Evolutionary conservation across 2,329 filamentous ascomycete genomes (phyloP).

Genomic region (Hirsutella rhossiliensis): DNA sequence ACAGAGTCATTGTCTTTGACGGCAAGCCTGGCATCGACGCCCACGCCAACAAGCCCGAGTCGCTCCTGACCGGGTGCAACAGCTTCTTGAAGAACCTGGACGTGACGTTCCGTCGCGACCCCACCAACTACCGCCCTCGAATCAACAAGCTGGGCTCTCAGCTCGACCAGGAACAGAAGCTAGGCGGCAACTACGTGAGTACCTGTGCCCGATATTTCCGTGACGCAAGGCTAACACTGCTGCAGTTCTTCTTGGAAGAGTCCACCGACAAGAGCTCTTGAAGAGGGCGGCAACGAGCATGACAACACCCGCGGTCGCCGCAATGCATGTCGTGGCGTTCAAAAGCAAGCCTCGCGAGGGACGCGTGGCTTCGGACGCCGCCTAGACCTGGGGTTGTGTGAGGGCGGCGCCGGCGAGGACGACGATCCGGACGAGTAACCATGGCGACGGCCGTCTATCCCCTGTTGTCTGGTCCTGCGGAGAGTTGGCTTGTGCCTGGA

Average conservation of each 20-base stretch:
- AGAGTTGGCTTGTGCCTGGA: constrained; percentile 7
- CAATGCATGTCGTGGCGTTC: constrained; percentile 31
- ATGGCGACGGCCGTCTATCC: constrained; percentile 50
- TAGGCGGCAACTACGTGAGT: constrained; percentile 80
- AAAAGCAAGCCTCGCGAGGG: constrained; percentile 26
- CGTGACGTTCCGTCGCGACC: constrained; percentile 96
- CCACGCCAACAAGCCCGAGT: constrained; percentile 82
- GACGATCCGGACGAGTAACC: constrained; percentile 53
- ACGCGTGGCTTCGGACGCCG: constrained; percentile 16
- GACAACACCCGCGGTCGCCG: constrained; percentile 16
- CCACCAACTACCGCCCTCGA: constrained; percentile 87
- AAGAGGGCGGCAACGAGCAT: constrained; percentile 37
- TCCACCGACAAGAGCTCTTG: constrained; percentile 38
- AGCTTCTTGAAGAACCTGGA: constrained; percentile 91
- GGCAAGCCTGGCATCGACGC: constrained; percentile 82
- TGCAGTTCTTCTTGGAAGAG: constrained; percentile 90
- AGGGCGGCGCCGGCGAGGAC: constrained; percentile 47
- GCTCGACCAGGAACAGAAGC: constrained; percentile 95
- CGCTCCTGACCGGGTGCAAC: constrained; percentile 91
- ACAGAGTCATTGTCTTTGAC: constrained; percentile 97
- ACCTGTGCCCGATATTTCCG: neutral
- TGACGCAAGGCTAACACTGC: constrained; percentile 5
- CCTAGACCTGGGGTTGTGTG: constrained; percentile 24
- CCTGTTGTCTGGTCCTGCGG: constrained; percentile 52
- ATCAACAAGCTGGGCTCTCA: constrained; percentile 98